Evolutionary conservation across 768 basidiomycete genomes (phyloP), one percentile per base, ranked within the genome.

Genomic region (Chiua virens): DNA sequence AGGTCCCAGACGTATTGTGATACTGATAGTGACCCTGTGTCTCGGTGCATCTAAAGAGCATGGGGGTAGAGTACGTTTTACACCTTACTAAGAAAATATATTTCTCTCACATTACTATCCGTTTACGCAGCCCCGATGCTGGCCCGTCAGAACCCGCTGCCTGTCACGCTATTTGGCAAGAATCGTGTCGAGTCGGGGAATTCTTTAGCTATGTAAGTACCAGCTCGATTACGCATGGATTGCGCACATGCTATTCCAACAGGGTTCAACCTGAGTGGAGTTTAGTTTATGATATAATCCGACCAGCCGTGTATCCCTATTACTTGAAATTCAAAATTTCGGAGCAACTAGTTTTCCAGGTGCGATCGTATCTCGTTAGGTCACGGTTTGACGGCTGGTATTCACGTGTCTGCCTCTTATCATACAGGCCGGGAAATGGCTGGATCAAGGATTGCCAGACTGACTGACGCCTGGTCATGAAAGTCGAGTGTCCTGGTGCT

Each of bases 381-480:
- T 28, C 30, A 30, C 30, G 13, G 30, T 45, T 45, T 34, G 60
- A 63, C 57, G 47, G 59, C 58, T 54, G 61, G 55, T 43, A 44
- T 54, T 59, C 62, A 50, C 53, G 53, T 56, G 52, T 28, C 52
- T 50, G 50, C 42, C 51, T 51, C 48, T 44, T 43, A 53, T 61
- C 50, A 20, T 47, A 51, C 59, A 65, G 66, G 67, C 67, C 47
- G 71, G 63, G 66, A 71, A 65, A 59, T 62, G 70, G 54, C 65
- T 73, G 55, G 66, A 70, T 58, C 60, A 68, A 47, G 53, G 57
- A 54, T 61, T 61, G 8, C 66, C 70, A 48, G 52, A 61, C 61
- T 14, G 61, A 67, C 55, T 67, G 66, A 59, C 65, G 65, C 52
- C 60, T 68, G 46, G 70, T 73, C 58, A 70, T 73, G 68, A 63